Base-by-base conservation (phyloP, 371 early-diverging fungal species). In the Mucor plumbeus region DNA sequence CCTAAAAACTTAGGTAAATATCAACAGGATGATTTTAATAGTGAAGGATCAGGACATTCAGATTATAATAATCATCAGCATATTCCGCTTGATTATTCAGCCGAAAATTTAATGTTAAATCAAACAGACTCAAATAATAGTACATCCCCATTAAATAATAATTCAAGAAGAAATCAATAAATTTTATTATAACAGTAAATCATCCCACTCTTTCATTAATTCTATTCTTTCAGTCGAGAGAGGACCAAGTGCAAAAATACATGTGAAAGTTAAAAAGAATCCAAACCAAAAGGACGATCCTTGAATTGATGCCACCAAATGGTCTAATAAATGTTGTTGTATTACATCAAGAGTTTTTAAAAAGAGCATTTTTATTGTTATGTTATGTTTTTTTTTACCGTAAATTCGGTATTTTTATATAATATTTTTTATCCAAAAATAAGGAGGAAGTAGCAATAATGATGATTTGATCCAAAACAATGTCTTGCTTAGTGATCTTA, bases 201-300 rank as follows among this genome's bases (percentile, higher is more conserved):
- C 64, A 44, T 64, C 64, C 38, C 57, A 64, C 38, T 56, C 64
- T 41, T 64, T 56, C 10, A 64, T 35, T 3, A 36, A 13, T 44
- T 64, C 21, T 9, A 64, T 64, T 21, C 41, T 31, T 5, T 64
- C 64, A 8, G 44, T 64, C n/a, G 64, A 64, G 13, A 64, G 47
- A 21, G 64, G 64, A 11, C 40, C 57, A 8, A 64, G 47, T 0
- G 35, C 36, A 38, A 64, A 64, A 8, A 64, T 64, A 35, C 57
- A 64, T 21, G 57, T 44, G 5, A 64, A 11, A 4, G 57, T 44
- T 6, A 64, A 21, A 5, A 34, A 35, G 17, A 64, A 55, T 0
- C 64, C 64, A 41, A 56, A 34, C 64, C 64, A 63, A 19, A 64
- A 64, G 31, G 14, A 64, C 33, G 31, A 43, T 10, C 17, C 31